These are phyloP conservation scores for Tolypocladium ophioglossoides DNA, from an alignment of 2,329 filamentous ascomycete species.

Conservation along the genomic window DNA sequence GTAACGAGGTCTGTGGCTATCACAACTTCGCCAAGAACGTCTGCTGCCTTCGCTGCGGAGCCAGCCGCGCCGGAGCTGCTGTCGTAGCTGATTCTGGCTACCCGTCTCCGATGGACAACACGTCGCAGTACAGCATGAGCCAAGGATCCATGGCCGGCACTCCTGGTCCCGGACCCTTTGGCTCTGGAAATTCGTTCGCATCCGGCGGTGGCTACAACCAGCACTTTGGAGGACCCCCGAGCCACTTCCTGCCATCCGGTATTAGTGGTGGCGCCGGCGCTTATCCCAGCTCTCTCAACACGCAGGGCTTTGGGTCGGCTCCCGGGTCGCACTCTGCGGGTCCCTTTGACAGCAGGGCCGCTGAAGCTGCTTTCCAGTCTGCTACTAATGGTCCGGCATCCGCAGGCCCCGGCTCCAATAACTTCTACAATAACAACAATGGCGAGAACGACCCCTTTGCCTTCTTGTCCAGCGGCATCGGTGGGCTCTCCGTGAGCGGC, in stretches of 20 bases:
- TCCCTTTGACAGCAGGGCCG: conserved; percentile 84
- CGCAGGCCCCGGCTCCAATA: conserved; percentile 57
- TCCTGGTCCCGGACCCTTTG: conserved; percentile 66
- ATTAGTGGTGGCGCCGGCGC: conserved; percentile 58
- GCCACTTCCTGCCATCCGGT: conserved; percentile 82
- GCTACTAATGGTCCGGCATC: conserved; percentile 73
- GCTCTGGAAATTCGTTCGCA: conserved; percentile 59
- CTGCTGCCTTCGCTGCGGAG: conserved; percentile 91
- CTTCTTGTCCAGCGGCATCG: conserved; percentile 66
- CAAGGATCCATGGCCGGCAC: conserved; percentile 80
- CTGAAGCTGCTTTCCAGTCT: conserved; percentile 88
- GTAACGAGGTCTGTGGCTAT: conserved; percentile 92
- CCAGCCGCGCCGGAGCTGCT: conserved; percentile 84
- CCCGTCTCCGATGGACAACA: conserved; percentile 79
- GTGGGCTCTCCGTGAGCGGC: conserved; percentile 60
- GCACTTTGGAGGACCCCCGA: conserved; percentile 79
- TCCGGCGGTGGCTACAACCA: conserved; percentile 57
- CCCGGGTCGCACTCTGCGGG: conserved; percentile 73
- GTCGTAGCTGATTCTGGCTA: conserved; percentile 92
- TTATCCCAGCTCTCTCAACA: conserved; percentile 73
- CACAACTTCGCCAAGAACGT: conserved; percentile 99
- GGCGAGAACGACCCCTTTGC: conserved; percentile 67
- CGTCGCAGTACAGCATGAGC: conserved; percentile 74
- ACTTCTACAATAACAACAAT: conserved; percentile 49
- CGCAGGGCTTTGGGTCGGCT: conserved; percentile 61